Conservation (phyloP, 176 grass and related monocot genomes). For the Oryza coarctata region DNA sequence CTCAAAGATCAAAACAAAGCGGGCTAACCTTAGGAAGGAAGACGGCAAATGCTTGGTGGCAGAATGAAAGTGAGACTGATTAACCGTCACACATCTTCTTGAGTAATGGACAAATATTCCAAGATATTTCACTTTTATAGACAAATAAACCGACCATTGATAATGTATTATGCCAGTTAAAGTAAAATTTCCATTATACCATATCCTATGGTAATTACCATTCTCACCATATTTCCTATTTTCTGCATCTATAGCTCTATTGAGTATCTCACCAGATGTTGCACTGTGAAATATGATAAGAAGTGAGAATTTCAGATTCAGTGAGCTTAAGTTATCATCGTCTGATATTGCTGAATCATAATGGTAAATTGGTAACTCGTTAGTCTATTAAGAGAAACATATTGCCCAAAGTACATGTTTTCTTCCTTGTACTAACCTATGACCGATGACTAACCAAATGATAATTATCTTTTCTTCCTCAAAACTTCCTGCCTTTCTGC, state of each 20-base stretch:
- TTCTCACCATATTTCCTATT: slow-evolving; percentile 66
- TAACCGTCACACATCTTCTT: slow-evolving; percentile 99
- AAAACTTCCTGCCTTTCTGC: too few relatives aligned
- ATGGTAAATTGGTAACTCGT: neutral
- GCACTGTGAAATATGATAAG: slow-evolving; percentile 38
- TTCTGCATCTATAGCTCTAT: slow-evolving; percentile 81
- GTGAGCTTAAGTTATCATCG: neutral
- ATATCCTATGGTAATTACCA: slow-evolving; percentile 47
- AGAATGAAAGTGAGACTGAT: too few relatives aligned
- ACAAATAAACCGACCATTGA: neutral
- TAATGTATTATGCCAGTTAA: too few relatives aligned
- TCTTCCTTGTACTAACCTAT: slow-evolving; percentile 43
- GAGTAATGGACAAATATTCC: slow-evolving; percentile 9
- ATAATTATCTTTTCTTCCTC: slow-evolving; percentile 93
- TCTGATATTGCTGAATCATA: neutral
- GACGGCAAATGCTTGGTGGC: too few relatives aligned
- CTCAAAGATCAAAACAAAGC: too few relatives aligned
- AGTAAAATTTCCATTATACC: neutral
- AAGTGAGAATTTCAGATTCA: neutral
- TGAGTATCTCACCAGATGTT: slow-evolving; percentile 76
- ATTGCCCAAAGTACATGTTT: neutral
- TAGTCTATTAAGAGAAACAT: neutral
- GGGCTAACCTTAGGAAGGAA: too few relatives aligned
- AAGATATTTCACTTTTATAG: slow-evolving; percentile 1
- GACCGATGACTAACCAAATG: slow-evolving; percentile 83